Evolutionary conservation across 345 rosid species (phyloP).

Genomic region (Citrus mangshanensis): DNA sequence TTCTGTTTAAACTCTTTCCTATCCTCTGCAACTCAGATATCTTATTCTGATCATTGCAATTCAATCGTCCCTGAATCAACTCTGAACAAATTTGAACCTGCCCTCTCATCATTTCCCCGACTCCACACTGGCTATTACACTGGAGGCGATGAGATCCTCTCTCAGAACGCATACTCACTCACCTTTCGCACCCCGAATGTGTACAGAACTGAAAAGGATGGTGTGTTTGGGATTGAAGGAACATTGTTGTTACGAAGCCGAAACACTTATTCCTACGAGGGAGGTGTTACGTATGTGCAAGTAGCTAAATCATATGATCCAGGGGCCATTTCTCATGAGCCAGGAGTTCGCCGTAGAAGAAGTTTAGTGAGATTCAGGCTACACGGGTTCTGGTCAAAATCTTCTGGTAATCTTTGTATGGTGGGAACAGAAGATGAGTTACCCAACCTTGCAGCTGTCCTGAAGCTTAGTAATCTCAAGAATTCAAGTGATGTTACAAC

Average conservation of each 20-base stretch:
- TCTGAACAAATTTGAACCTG: neutral
- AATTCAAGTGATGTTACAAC: slow-evolving; percentile 24
- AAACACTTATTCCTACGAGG: neutral
- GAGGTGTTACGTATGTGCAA: neutral
- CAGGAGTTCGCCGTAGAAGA: neutral
- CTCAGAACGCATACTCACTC: slow-evolving; percentile 1
- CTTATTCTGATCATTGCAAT: slow-evolving; percentile 31
- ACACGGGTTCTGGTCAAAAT: slow-evolving; percentile 46
- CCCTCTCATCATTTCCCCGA: neutral
- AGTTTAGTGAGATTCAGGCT: slow-evolving; percentile 24
- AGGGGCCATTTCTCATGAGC: neutral
- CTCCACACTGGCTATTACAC: slow-evolving; percentile 17
- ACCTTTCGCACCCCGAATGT: neutral
- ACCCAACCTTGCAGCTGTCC: slow-evolving; percentile 25
- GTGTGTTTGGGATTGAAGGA: slow-evolving; percentile 20
- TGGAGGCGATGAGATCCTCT: slow-evolving; percentile 5
- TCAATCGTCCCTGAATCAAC: slow-evolving; percentile 23
- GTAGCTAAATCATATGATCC: neutral
- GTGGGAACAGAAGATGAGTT: slow-evolving; percentile 33
- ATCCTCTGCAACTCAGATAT: slow-evolving; percentile 1
- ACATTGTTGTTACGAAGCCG: neutral
- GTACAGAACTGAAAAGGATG: slow-evolving; percentile 11
- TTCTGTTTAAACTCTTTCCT: neutral
- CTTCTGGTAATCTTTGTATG: slow-evolving; percentile 47
- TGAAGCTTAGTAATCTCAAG: slow-evolving; percentile 40